Percentiles rank a stretch among this genome's conserved stretches.
Conservation (phyloP, 306 rosid species). For the Lathyrus tuberosus region DNA sequence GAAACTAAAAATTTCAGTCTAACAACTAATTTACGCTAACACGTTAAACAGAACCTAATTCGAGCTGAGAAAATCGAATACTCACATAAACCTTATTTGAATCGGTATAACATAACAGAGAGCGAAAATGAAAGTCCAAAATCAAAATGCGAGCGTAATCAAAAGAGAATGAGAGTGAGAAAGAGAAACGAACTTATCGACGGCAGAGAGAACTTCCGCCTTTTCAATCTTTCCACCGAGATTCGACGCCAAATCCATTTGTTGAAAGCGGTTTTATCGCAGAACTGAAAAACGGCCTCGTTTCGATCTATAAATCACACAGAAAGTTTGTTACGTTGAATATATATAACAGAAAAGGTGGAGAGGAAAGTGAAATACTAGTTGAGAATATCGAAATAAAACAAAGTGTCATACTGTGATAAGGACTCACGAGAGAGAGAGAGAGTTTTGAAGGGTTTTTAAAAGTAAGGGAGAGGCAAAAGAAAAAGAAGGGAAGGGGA, state of each 20-base stretch:
- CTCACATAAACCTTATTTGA: neutral
- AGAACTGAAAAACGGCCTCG: neutral
- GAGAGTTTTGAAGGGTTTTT: neutral
- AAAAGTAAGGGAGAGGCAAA: neutral
- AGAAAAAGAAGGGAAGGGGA: neutral
- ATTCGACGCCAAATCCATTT: constrained; percentile 86
- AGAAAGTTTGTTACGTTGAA: neutral
- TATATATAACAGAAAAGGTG: neutral
- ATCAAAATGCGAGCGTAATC: neutral
- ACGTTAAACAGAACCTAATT: neutral
- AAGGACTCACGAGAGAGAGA: neutral
- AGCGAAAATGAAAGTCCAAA: neutral
- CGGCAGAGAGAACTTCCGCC: constrained; percentile 69
- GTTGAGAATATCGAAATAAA: too few species aligned
- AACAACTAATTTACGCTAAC: neutral
- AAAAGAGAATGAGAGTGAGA: neutral
- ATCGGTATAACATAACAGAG: constrained; percentile 22
- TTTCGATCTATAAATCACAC: constrained; percentile 29
- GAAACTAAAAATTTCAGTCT: neutral
- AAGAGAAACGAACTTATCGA: constrained; percentile 55
- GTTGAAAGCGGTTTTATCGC: constrained; percentile 44
- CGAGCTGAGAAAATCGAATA: neutral
- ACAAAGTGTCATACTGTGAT: too few species aligned
- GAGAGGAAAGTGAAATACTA: neutral
- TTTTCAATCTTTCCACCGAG: constrained; percentile 88